Conservation (phyloP, 129 eudicot species). For the Tanacetum coccineum region DNA sequence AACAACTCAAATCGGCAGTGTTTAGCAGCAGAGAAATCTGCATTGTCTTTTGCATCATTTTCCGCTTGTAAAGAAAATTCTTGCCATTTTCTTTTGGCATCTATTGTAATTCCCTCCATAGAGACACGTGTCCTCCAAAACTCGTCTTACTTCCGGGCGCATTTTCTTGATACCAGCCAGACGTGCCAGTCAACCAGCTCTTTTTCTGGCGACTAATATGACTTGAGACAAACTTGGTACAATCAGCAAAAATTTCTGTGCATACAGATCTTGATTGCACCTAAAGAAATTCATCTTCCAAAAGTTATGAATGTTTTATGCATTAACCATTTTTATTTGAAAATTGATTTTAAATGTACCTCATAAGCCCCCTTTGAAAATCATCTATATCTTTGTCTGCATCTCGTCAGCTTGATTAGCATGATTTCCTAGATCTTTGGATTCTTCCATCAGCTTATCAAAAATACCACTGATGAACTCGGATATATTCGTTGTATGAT, state of each 20-base stretch:
- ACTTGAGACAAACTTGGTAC: slow-evolving; percentile 63
- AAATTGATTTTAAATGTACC: slow-evolving; percentile 31
- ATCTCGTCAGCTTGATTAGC: slow-evolving; percentile 49
- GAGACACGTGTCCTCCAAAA: slow-evolving; percentile 77
- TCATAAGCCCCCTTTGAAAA: slow-evolving; percentile 78
- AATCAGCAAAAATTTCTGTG: slow-evolving; percentile 87
- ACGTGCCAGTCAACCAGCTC: slow-evolving; percentile 89
- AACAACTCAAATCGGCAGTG: slow-evolving; percentile 90
- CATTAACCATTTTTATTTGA: background rate
- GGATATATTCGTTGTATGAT: slow-evolving; percentile 54
- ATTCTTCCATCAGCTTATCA: slow-evolving; percentile 64
- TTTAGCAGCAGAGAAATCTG: slow-evolving; percentile 90
- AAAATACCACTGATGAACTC: slow-evolving; percentile 52
- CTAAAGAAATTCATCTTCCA: slow-evolving; percentile 30
- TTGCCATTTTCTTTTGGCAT: slow-evolving; percentile 96
- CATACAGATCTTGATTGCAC: slow-evolving; percentile 73
- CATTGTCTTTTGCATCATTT: slow-evolving; percentile 54
- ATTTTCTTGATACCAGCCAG: slow-evolving; percentile 56
- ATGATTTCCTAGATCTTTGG: slow-evolving; percentile 59
- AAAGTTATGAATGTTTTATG: background rate
- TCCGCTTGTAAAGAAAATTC: slow-evolving; percentile 74
- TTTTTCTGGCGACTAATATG: slow-evolving; percentile 76
- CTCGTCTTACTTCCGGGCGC: slow-evolving; percentile 48
- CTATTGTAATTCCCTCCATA: slow-evolving; percentile 70
- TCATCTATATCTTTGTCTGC: slow-evolving; percentile 61